Evolutionary conservation across 192 early-diverging fungal genomes (phyloP).

Genomic region (Obelidium mucronatum): DNA sequence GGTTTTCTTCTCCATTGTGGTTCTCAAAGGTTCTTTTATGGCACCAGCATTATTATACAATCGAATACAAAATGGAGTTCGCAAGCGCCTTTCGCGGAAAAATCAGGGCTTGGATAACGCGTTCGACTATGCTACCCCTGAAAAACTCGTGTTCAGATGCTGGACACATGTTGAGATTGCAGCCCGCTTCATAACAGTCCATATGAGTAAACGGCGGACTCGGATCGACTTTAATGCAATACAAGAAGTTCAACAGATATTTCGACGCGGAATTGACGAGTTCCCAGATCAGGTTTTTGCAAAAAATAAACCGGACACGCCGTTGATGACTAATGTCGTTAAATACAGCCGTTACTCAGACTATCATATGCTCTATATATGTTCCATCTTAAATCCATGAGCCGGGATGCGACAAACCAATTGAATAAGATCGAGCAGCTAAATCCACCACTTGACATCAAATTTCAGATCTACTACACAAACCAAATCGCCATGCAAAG

Average conservation of each 20-base stretch:
- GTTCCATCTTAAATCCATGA: neutral
- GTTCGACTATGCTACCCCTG: too few relatives aligned
- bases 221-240: neutral
- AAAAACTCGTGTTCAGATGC: neutral
- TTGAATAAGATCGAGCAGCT: neutral
- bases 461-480: conserved; percentile 25
- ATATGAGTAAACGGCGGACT: conserved; percentile 8
- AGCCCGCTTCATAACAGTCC: neutral
- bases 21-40: too few relatives aligned
- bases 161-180: conserved; percentile 35
- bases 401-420: neutral
- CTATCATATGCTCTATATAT: neutral
- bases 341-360: neutral
- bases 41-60: neutral
- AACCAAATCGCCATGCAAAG: conserved; percentile 15
- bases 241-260: neutral
- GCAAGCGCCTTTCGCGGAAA: too few relatives aligned
- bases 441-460: neutral
- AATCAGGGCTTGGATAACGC: too few relatives aligned
- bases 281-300: conserved; percentile 7
- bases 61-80: conserved; percentile 10
- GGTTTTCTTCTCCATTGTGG: too few relatives aligned
- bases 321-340: neutral
- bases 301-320: neutral
- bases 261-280: conserved; percentile 1